These are phyloP conservation scores for Ogataea pilisensis DNA, from an alignment of 805 yeast species.

Conservation along the genomic window DNA sequence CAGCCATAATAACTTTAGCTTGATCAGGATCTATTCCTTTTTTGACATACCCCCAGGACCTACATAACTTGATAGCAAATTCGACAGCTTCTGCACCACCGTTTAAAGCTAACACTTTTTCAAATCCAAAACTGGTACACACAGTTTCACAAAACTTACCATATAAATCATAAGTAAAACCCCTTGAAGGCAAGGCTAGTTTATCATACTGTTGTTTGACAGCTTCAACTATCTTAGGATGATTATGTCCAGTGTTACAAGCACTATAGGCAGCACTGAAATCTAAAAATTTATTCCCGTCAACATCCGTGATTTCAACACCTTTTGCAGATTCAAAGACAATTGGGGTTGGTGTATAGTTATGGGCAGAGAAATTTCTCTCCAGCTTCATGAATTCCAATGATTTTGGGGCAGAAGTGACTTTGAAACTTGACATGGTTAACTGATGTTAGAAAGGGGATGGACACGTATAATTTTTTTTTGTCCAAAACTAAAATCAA, in stretches of 20 bases:
- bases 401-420: constrained; percentile 17
- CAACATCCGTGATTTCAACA: constrained; percentile 22
- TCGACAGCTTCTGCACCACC: constrained; percentile 36
- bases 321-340: constrained; percentile 23
- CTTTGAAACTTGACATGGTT: constrained; percentile 10
- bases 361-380: constrained; percentile 24
- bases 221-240: constrained; percentile 28
- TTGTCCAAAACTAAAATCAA: no score
- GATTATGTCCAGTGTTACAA: constrained; percentile 28
- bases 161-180: constrained; percentile 22
- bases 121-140: constrained; percentile 25
- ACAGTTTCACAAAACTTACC: constrained; percentile 24
- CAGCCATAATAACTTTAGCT: constrained; percentile 31
- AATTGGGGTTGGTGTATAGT: constrained; percentile 28
- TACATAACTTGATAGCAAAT: constrained; percentile 35
- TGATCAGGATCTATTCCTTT: constrained; percentile 24
- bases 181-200: constrained; percentile 30
- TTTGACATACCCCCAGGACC: constrained; percentile 30
- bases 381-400: constrained; percentile 15
- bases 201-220: constrained; percentile 28
- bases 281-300: constrained; percentile 24
- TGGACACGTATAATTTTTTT: no score
- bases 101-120: constrained; percentile 29
- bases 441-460: background rate
- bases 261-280: constrained; percentile 28